A percentile compares a stretch with the other conserved stretches of the same genome.
These are phyloP conservation scores for Albizia julibrissin DNA, from an alignment of 306 rosid species.

Conservation along the genomic window DNA sequence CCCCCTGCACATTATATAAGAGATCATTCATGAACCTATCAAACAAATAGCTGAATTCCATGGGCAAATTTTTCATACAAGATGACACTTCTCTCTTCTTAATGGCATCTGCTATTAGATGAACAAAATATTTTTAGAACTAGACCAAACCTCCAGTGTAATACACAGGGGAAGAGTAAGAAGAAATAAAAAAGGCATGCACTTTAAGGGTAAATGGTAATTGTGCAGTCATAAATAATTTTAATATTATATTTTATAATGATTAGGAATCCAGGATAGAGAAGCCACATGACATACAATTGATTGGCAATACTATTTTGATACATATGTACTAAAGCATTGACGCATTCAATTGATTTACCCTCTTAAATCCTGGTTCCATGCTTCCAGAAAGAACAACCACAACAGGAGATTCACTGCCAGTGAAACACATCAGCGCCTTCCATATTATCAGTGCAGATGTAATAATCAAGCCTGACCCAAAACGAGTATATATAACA, in stretches of 20 bases:
- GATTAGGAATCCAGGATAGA: background rate
- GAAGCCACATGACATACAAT: slow-evolving; percentile 13
- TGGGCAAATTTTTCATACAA: background rate
- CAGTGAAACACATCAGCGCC: slow-evolving; percentile 77
- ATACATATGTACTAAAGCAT: slow-evolving; percentile 16
- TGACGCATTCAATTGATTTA: slow-evolving; percentile 26
- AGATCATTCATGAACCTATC: slow-evolving; percentile 18
- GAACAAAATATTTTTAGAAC: background rate
- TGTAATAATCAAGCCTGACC: slow-evolving; percentile 79
- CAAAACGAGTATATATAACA: slow-evolving; percentile 1
- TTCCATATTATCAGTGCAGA: slow-evolving; percentile 87
- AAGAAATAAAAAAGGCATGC: background rate
- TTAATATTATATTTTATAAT: background rate
- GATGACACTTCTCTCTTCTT: background rate
- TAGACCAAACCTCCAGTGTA: background rate
- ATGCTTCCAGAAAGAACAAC: slow-evolving; percentile 96
- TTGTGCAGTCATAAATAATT: background rate
- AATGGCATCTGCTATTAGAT: background rate
- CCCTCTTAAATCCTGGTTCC: slow-evolving; percentile 94
- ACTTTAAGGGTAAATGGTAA: background rate
- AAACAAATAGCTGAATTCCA: background rate
- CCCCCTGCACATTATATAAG: slow-evolving; percentile 58
- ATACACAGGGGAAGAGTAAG: background rate
- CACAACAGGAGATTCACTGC: slow-evolving; percentile 87
- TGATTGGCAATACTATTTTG: background rate